Conservation (phyloP, 2,329 filamentous ascomycete genomes). For the Magnaporthiopsis poae region DNA sequence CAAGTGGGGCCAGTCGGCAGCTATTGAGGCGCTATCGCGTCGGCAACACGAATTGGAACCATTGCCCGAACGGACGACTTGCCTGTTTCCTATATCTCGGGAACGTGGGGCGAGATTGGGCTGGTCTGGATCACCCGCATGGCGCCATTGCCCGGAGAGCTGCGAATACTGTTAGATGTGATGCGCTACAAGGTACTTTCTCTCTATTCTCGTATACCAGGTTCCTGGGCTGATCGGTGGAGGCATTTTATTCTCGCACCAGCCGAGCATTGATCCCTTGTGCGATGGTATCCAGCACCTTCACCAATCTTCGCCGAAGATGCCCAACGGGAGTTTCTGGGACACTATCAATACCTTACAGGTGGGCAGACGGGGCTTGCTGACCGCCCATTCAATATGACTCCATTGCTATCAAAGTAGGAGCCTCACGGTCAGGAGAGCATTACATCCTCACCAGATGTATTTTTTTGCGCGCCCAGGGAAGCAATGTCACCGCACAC, state of each 20-base stretch:
- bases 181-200: not conserved
- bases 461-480: too few species aligned
- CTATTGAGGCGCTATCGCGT: too few species aligned
- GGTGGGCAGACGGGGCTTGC: not conserved
- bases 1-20: not conserved
- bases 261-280: too few species aligned
- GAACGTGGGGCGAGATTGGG: too few species aligned
- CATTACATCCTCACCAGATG: not conserved
- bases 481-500: not conserved
- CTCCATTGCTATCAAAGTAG: not conserved
- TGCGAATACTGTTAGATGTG: not conserved
- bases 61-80: too few species aligned
- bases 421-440: not conserved
- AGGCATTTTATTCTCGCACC: not conserved
- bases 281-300: not conserved
- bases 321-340: not conserved
- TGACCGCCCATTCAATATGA: not conserved
- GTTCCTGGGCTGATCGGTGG: too few species aligned
- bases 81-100: too few species aligned
- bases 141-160: not conserved
- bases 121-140: not conserved
- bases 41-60: too few species aligned
- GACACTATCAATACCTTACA: not conserved
- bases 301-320: not conserved
- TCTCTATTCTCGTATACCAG: too few species aligned